These are phyloP conservation scores for Pseudocercospora musae DNA, from an alignment of 2,329 filamentous ascomycete genomes.

Conservation along the genomic window DNA sequence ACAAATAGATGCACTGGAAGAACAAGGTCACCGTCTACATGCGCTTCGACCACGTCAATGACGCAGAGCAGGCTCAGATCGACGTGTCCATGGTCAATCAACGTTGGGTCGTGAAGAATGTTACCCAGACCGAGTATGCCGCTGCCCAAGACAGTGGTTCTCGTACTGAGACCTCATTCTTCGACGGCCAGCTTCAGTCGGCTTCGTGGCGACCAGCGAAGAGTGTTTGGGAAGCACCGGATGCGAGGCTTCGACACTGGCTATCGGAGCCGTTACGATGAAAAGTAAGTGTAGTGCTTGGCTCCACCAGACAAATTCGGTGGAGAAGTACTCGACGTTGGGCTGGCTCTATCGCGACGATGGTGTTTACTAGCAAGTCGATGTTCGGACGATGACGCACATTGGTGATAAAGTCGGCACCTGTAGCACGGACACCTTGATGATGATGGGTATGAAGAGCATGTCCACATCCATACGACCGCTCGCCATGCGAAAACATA, in stretches of 20 bases:
- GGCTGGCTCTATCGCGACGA: slow-evolving; percentile 58
- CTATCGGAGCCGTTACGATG: slow-evolving; percentile 40
- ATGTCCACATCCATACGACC: slow-evolving; percentile 55
- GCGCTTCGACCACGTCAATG: slow-evolving; percentile 39
- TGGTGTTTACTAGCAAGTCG: slow-evolving; percentile 37
- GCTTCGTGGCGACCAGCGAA: no score
- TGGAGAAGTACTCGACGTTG: slow-evolving; percentile 61
- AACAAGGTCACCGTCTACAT: slow-evolving; percentile 20
- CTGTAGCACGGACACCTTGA: slow-evolving; percentile 52
- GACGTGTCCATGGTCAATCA: slow-evolving; percentile 15
- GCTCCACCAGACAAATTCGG: slow-evolving; percentile 40
- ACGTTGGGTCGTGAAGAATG: slow-evolving; percentile 10
- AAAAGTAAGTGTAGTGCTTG: background rate
- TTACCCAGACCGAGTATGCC: slow-evolving; percentile 23
- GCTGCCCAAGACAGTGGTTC: background rate
- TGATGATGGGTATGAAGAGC: slow-evolving; percentile 51
- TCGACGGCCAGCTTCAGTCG: slow-evolving; percentile 33
- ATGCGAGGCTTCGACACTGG: slow-evolving; percentile 43
- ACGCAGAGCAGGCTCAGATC: slow-evolving; percentile 26
- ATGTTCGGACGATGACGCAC: slow-evolving; percentile 43
- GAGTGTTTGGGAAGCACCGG: slow-evolving; percentile 39
- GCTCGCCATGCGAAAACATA: slow-evolving; percentile 40
- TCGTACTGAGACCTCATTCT: slow-evolving; percentile 11
- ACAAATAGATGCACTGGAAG: slow-evolving; percentile 10
- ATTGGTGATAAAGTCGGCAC: slow-evolving; percentile 51